These are phyloP conservation scores for Erythrophleum ivorense DNA, from an alignment of 331 rosid species.

Conservation along the genomic window DNA sequence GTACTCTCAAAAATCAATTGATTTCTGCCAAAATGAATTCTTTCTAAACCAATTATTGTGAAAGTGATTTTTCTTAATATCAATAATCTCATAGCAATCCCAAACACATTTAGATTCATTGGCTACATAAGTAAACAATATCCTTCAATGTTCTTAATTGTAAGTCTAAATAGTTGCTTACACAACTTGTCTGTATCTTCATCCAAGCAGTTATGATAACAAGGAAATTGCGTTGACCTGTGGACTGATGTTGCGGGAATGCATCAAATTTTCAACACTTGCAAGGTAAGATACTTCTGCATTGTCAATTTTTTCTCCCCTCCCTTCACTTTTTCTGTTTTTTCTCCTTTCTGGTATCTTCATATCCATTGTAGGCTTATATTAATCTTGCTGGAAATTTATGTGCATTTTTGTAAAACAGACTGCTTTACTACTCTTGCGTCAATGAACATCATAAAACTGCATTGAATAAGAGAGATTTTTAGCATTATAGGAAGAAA, in stretches of 20 bases:
- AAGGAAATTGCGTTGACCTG: conserved; percentile 92
- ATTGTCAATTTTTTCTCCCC: not conserved
- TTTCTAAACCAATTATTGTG: conserved; percentile 28
- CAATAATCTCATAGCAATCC: conserved; percentile 26
- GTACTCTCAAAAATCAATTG: conserved; percentile 8
- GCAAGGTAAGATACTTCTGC: conserved; percentile 68
- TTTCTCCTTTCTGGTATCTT: conserved; percentile 26
- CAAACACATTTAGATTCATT: conserved; percentile 25
- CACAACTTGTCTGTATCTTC: conserved; percentile 28
- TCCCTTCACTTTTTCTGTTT: not conserved
- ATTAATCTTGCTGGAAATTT: conserved; percentile 28
- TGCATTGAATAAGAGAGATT: not conserved
- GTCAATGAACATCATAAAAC: conserved; percentile 2
- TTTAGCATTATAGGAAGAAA: conserved; percentile 12
- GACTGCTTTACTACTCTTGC: conserved; percentile 26
- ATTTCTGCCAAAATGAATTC: conserved; percentile 25
- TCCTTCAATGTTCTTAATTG: conserved; percentile 4
- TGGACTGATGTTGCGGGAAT: conserved; percentile 96
- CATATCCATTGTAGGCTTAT: conserved; percentile 25
- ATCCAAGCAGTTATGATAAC: conserved; percentile 86
- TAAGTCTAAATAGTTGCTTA: conserved; percentile 26
- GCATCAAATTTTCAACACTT: conserved; percentile 81
- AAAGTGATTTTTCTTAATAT: conserved; percentile 34
- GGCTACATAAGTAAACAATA: not conserved
- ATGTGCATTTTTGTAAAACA: conserved; percentile 5